Evolutionary conservation across 225 moss, liverwort and hornwort genomes (phyloP), one percentile per base, ranked within the genome.

Genomic region (Pseudisothecium myosuroides): DNA sequence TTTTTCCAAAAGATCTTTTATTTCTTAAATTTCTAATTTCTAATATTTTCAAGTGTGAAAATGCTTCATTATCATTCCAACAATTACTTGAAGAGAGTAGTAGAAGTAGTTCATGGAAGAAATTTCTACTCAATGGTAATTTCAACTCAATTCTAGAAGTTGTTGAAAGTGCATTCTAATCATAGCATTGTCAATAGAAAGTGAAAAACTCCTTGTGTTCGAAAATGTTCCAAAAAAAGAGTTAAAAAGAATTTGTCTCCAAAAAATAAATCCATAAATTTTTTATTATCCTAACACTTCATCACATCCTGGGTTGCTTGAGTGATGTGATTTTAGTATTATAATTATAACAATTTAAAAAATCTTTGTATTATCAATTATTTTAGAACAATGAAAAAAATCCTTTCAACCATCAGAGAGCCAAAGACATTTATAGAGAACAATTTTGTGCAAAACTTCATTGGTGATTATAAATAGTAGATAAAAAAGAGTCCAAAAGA

Each of bases 61-160:
- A 13, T 50, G 21, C 3, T 21, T 34, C n/a, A 21, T 32, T 3
- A 21, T 50, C 5, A 50, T 76, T 76, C 21, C 3, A 32, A 32
- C 12, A 20, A 14, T 5, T 52, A 22, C 76, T 36, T 22, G 5
- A 14, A 34, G 5, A 52, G 1, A 36, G 14, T 36, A 22, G 5
- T 76, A 0, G 22, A 22, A 2, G 14, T 36, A 34, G 5, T 52
- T 32, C 5, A 14, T 6, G 0, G 3, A 34, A 36, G 13, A 34
- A 52, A 22, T 52, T 21, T 34, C 34, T 12, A 52, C 2, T 36
- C 2, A 2, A 76, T 36, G 14, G 76, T 52, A 76, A 19, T 76
- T 2, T 52, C 14, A 52, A 76, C 2, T 14, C 1, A 2, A 50
- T 37, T 34, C 0, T 15, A 2, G 23, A 54, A 36, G 5, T 54